Conservation (phyloP, 768 basidiomycete species). For the Myochromella boudieri region DNA sequence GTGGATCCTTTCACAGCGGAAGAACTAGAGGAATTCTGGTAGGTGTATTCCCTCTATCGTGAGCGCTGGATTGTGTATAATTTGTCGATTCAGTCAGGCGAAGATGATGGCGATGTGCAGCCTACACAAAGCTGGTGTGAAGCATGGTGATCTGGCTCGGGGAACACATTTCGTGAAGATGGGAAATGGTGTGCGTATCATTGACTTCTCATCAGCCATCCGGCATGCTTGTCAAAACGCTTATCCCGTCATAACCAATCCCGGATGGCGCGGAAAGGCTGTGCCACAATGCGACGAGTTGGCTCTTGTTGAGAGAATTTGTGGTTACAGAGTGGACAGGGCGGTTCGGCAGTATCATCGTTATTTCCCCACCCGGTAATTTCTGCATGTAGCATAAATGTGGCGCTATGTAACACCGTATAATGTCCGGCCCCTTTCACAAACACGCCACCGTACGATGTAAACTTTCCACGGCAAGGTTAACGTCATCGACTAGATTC, state of each 20-base stretch:
- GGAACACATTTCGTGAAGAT: constrained; percentile 30
- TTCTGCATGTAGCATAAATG: too few species aligned
- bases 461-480: constrained; percentile 24
- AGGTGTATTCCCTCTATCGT: neutral
- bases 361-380: neutral
- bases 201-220: constrained; percentile 34
- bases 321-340: constrained; percentile 9
- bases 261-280: neutral
- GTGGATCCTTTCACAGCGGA: constrained; percentile 4
- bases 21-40: constrained; percentile 1
- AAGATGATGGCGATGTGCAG: constrained; percentile 30
- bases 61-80: neutral
- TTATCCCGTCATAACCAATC: neutral
- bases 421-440: too few species aligned
- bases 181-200: constrained; percentile 29
- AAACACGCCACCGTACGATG: constrained; percentile 9
- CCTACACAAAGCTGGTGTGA: constrained; percentile 35
- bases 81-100: constrained; percentile 24
- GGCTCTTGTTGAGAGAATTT: constrained; percentile 19
- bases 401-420: too few species aligned
- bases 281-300: constrained; percentile 21
- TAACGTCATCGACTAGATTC: constrained; percentile 41
- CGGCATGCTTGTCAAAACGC: constrained; percentile 27
- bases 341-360: constrained; percentile 3
- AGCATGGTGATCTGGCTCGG: constrained; percentile 32